Conservation (phyloP, 1,284 basidiomycete genomes). For the Pterulicium gracile region DNA sequence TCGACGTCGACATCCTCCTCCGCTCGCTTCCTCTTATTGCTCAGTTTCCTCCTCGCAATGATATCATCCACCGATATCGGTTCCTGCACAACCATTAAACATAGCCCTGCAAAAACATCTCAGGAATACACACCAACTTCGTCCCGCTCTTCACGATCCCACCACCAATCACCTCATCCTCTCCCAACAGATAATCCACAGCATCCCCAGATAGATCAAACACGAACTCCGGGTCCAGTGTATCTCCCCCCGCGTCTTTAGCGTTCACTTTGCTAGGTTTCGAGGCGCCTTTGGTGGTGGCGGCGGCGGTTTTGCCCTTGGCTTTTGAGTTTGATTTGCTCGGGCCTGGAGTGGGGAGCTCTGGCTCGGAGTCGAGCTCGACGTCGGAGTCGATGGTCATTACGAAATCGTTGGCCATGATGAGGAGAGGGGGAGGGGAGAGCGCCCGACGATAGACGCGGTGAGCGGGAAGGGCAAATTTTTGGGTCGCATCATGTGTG, state of each 20-base stretch:
- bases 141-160: conserved; percentile 54
- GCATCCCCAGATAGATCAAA: conserved; percentile 75
- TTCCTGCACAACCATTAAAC: conserved; percentile 31
- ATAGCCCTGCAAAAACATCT: conserved; percentile 8
- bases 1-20: conserved; percentile 24
- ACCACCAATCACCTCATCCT: conserved; percentile 30
- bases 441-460: no score
- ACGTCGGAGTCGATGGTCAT: conserved; percentile 77
- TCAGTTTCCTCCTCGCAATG: conserved; percentile 56
- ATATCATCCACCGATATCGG: conserved; percentile 89
- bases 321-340: conserved; percentile 7
- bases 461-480: no score
- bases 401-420: conserved; percentile 44
- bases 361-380: conserved; percentile 59
- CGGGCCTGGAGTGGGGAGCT: conserved; percentile 13
- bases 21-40: conserved; percentile 49
- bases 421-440: background rate
- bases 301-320: conserved; percentile 6
- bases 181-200: background rate
- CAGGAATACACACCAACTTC: conserved; percentile 44
- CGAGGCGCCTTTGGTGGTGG: conserved; percentile 12
- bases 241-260: conserved; percentile 39
- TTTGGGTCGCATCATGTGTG: no score
- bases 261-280: no score
- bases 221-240: conserved; percentile 70